Conservation (phyloP, 1,139 yeast genomes). For the Hemisphaericaspora xylanilytica region DNA sequence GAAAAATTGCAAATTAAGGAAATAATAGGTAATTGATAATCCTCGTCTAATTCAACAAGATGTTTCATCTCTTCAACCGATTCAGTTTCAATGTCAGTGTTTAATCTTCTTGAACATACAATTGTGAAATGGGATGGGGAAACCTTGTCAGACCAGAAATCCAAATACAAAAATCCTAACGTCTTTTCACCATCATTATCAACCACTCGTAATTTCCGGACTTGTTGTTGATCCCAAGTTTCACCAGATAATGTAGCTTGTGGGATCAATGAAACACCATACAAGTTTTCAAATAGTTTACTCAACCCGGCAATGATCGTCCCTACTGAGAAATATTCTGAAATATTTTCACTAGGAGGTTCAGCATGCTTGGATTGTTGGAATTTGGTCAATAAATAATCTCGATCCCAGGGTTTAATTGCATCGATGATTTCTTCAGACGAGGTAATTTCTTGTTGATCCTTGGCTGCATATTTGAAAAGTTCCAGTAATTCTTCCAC, state of each 20-base stretch:
- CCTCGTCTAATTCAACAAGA: conserved; percentile 52
- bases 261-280: conserved; percentile 75
- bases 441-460: too few relatives aligned
- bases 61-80: conserved; percentile 29
- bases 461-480: conserved; percentile 37
- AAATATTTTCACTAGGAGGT: conserved; percentile 38
- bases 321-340: conserved; percentile 77
- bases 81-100: conserved; percentile 31
- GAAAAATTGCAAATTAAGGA: conserved; percentile 84
- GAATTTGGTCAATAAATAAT: conserved; percentile 46
- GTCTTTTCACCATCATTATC: conserved; percentile 27
- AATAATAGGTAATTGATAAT: conserved; percentile 82
- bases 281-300: conserved; percentile 62
- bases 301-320: conserved; percentile 84
- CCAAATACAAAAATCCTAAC: conserved; percentile 43
- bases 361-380: conserved; percentile 16
- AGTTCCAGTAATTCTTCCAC: conserved; percentile 54
- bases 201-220: conserved; percentile 70
- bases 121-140: conserved; percentile 94
- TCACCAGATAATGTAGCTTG: conserved; percentile 67
- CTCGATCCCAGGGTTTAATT: conserved; percentile 91
- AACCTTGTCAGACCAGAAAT: conserved; percentile 48
- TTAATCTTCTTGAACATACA: conserved; percentile 75
- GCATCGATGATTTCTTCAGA: conserved; percentile 42
- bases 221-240: conserved; percentile 82